Evolutionary conservation across 805 yeast genomes (phyloP).

Genomic region (Isabelozyma pseudorhagii): DNA sequence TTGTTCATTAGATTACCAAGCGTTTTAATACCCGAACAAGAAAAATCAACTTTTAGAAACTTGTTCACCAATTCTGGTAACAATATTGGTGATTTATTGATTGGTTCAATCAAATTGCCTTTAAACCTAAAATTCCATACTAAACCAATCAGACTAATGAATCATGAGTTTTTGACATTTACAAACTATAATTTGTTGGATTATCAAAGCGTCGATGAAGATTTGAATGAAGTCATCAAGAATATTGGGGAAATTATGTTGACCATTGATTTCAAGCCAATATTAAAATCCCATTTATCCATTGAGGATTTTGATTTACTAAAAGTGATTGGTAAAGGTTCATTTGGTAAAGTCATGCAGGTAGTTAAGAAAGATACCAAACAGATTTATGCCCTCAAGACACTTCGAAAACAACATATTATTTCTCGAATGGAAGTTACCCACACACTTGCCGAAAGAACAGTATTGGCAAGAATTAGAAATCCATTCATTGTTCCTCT

Average conservation of each 20-base stretch:
- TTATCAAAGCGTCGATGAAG: constrained; percentile 28
- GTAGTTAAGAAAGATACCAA: constrained; percentile 87
- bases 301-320: constrained; percentile 91
- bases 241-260: constrained; percentile 51
- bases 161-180: constrained; percentile 49
- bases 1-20: constrained; percentile 78
- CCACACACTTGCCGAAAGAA: constrained; percentile 96
- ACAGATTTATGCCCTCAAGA: constrained; percentile 96
- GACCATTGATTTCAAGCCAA: constrained; percentile 67
- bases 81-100: constrained; percentile 62
- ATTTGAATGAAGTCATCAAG: constrained; percentile 19
- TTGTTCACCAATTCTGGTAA: constrained; percentile 28
- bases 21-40: constrained; percentile 47
- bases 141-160: constrained; percentile 53
- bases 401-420: constrained; percentile 87
- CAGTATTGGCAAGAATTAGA: constrained; percentile 89
- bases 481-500: constrained; percentile 94
- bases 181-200: constrained; percentile 40
- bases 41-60: constrained; percentile 22
- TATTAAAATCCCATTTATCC: constrained; percentile 61
- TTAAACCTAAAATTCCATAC: constrained; percentile 53
- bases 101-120: constrained; percentile 68
- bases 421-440: constrained; percentile 97
- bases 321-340: constrained; percentile 89
- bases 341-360: constrained; percentile 97